Conservation (phyloP, 75 land plant species). For the Larix kaempferi region DNA sequence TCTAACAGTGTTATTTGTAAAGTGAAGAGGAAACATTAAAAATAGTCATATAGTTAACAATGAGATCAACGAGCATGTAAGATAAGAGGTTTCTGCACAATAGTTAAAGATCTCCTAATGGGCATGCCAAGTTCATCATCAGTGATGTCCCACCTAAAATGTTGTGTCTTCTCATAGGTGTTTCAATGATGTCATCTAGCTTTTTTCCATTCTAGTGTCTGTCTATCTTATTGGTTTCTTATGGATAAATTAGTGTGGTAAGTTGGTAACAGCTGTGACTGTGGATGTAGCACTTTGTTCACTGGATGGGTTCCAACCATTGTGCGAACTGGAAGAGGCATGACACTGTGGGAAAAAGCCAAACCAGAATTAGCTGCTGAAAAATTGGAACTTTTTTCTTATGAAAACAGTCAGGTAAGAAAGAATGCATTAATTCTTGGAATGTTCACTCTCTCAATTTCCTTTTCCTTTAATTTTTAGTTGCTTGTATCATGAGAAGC, state of each 20-base stretch:
- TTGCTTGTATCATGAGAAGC: background rate
- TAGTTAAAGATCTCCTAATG: no score
- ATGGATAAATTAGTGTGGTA: background rate
- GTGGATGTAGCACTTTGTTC: slow-evolving; percentile 64
- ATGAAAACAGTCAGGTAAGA: slow-evolving; percentile 82
- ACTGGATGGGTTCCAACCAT: slow-evolving; percentile 95
- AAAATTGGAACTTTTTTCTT: slow-evolving; percentile 77
- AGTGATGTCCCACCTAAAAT: background rate
- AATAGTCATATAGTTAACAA: no score
- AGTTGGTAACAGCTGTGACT: background rate
- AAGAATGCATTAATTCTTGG: slow-evolving; percentile 2
- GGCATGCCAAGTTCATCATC: no score
- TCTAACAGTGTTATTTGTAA: no score
- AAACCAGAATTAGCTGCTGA: slow-evolving; percentile 44
- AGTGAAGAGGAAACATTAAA: no score
- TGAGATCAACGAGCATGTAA: no score
- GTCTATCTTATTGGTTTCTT: background rate
- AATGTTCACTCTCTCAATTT: background rate
- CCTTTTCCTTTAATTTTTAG: background rate
- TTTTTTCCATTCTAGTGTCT: background rate
- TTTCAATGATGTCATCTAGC: background rate
- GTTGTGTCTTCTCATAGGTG: slow-evolving; percentile 5
- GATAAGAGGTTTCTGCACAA: no score
- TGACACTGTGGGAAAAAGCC: slow-evolving; percentile 74
- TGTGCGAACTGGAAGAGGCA: slow-evolving; percentile 86